These are phyloP conservation scores for Cyamopsis tetragonoloba DNA, from an alignment of 306 rosid species.

Conservation along the genomic window DNA sequence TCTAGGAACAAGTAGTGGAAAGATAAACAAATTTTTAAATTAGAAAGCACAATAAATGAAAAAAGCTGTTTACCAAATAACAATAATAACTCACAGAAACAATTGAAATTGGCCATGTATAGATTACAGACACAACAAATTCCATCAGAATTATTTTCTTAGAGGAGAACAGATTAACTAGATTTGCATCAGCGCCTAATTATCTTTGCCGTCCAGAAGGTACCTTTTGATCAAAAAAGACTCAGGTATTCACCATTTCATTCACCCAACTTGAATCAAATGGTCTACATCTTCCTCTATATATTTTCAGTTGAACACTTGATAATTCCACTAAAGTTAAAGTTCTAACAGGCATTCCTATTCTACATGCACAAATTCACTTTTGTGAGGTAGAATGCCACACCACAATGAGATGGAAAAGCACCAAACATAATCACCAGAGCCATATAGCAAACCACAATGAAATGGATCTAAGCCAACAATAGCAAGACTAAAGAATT, in stretches of 20 bases:
- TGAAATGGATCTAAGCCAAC: neutral
- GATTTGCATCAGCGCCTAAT: neutral
- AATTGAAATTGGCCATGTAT: neutral
- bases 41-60: neutral
- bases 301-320: neutral
- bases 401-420: neutral
- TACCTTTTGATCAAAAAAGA: too few relatives aligned
- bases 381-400: neutral
- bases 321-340: neutral
- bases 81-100: neutral
- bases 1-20: neutral
- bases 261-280: too few relatives aligned
- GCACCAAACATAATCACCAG: neutral
- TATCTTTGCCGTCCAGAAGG: neutral
- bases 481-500: neutral
- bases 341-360: neutral
- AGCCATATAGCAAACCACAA: neutral
- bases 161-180: neutral
- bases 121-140: neutral
- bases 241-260: too few relatives aligned
- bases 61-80: neutral
- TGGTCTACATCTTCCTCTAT: neutral
- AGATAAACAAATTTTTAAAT: neutral
- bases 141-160: neutral
- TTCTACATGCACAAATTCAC: neutral